These are phyloP conservation scores for Cystofilobasidium capitatum DNA, from an alignment of 768 basidiomycete species.

Conservation along the genomic window DNA sequence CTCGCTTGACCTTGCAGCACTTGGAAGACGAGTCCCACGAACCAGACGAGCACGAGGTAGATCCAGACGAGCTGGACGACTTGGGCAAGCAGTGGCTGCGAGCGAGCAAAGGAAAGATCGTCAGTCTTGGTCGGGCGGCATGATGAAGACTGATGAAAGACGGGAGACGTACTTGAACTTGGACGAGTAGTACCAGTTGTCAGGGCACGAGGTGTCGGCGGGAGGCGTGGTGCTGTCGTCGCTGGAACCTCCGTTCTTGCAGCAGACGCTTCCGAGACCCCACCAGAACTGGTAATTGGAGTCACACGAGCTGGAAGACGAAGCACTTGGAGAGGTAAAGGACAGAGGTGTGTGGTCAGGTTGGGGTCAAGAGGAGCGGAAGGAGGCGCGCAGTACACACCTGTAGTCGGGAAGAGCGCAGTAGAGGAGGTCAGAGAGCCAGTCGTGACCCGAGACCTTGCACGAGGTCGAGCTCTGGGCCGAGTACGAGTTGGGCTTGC, in stretches of 20 bases:
- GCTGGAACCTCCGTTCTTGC: background rate
- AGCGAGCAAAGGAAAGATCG: background rate
- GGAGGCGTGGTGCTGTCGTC: background rate
- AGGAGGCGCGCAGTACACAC: background rate
- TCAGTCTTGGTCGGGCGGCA: background rate
- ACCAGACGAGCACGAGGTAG: background rate
- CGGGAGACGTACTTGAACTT: background rate
- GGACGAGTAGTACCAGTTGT: constrained; percentile 1
- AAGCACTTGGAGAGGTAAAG: background rate
- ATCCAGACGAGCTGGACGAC: background rate
- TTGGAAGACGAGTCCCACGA: constrained; percentile 1
- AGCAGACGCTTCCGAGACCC: constrained; percentile 5
- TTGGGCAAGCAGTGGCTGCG: constrained; percentile 16
- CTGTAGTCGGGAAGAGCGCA: constrained; percentile 8
- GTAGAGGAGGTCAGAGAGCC: background rate
- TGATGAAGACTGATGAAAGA: background rate
- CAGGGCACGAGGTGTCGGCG: constrained; percentile 1
- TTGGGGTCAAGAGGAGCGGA: background rate
- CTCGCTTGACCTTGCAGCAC: constrained; percentile 14
- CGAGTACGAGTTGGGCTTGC: background rate
- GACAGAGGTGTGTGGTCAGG: background rate
- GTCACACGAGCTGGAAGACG: background rate
- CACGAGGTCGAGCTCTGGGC: constrained; percentile 1
- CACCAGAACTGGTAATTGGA: constrained; percentile 14
- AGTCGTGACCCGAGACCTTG: constrained; percentile 1